phyloP scores from a whole-genome alignment of 2,329 filamentous ascomycete species.

The Pseudopithomyces maydicus region DNA sequence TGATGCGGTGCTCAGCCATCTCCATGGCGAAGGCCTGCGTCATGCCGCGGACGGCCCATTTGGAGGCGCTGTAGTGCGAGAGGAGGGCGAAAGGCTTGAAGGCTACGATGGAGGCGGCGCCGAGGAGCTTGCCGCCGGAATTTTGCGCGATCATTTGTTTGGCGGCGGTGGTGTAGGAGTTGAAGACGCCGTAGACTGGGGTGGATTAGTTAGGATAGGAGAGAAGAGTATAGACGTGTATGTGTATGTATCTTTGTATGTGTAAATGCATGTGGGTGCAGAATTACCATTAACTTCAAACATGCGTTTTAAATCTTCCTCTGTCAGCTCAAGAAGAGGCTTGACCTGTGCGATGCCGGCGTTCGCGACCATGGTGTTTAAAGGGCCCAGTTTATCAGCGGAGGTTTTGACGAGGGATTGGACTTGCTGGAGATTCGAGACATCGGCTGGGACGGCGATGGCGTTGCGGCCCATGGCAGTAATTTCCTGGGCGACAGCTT shows the following conservation, averaged over 20 bases:
- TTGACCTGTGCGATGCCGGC: slow-evolving; percentile 67
- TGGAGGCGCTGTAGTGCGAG: slow-evolving; percentile 67
- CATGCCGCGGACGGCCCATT: slow-evolving; percentile 70
- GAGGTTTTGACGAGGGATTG: slow-evolving; percentile 57
- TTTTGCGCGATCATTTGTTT: slow-evolving; percentile 69
- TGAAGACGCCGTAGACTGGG: slow-evolving; percentile 64
- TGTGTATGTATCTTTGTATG: too few relatives aligned
- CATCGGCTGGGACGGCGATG: slow-evolving; percentile 63
- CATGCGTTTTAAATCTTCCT: slow-evolving; percentile 63
- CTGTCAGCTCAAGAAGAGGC: slow-evolving; percentile 59
- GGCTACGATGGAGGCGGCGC: slow-evolving; percentile 59
- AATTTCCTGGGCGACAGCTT: slow-evolving; percentile 61
- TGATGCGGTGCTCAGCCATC: slow-evolving; percentile 67
- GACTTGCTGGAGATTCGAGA: slow-evolving; percentile 62
- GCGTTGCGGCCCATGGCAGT: slow-evolving; percentile 57
- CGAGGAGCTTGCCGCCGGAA: slow-evolving; percentile 55
- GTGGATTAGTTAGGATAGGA: background rate
- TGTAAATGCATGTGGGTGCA: background rate
- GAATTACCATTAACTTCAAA: slow-evolving; percentile 64
- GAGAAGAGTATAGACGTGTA: too few relatives aligned
- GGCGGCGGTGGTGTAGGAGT: slow-evolving; percentile 68
- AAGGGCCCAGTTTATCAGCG: slow-evolving; percentile 59
- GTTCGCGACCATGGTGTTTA: slow-evolving; percentile 63
- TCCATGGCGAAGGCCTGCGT: slow-evolving; percentile 71
- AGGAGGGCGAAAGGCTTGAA: slow-evolving; percentile 65